These are phyloP conservation scores for Ascochyta rabiei DNA, from an alignment of 2,329 filamentous ascomycete species.

Conservation along the genomic window DNA sequence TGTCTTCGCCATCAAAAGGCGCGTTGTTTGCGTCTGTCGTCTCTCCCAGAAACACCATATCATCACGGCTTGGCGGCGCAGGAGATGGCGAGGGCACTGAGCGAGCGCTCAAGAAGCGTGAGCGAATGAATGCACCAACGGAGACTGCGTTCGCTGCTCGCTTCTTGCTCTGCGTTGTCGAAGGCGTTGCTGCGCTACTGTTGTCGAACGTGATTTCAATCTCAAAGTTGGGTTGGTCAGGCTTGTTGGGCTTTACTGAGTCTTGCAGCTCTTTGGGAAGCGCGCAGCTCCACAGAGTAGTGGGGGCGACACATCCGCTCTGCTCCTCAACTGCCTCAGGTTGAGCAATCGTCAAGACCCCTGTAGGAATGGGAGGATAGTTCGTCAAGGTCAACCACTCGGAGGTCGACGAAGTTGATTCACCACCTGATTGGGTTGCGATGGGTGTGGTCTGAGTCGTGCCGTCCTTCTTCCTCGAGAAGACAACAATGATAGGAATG, in stretches of 20 bases:
- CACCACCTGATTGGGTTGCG: constrained; percentile 21
- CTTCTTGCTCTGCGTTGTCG: constrained; percentile 39
- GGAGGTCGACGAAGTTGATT: constrained; percentile 30
- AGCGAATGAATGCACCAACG: constrained; percentile 43
- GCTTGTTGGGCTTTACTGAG: constrained; percentile 65
- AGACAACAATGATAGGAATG: constrained; percentile 46
- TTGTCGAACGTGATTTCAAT: constrained; percentile 73
- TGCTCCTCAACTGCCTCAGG: constrained; percentile 69
- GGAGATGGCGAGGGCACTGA: constrained; percentile 57
- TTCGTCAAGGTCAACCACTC: constrained; percentile 84
- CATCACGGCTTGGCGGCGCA: constrained; percentile 64
- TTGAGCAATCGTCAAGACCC: constrained; percentile 77
- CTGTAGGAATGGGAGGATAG: constrained; percentile 86
- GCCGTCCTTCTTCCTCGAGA: constrained; percentile 49
- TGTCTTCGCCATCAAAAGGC: constrained; percentile 80
- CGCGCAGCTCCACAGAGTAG: constrained; percentile 84
- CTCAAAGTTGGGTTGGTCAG: constrained; percentile 77
- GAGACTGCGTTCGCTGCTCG: constrained; percentile 68
- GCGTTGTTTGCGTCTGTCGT: constrained; percentile 77
- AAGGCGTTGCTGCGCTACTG: constrained; percentile 48
- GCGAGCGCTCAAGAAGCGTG: constrained; percentile 34
- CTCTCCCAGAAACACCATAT: constrained; percentile 82
- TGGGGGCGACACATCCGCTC: constrained; percentile 72
- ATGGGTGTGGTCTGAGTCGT: constrained; percentile 23
- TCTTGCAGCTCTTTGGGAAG: constrained; percentile 78